A percentile compares a stretch with the other conserved stretches of the same genome.
phyloP scores from a whole-genome alignment of 306 rosid genomes.

The Arachis stenosperma region DNA sequence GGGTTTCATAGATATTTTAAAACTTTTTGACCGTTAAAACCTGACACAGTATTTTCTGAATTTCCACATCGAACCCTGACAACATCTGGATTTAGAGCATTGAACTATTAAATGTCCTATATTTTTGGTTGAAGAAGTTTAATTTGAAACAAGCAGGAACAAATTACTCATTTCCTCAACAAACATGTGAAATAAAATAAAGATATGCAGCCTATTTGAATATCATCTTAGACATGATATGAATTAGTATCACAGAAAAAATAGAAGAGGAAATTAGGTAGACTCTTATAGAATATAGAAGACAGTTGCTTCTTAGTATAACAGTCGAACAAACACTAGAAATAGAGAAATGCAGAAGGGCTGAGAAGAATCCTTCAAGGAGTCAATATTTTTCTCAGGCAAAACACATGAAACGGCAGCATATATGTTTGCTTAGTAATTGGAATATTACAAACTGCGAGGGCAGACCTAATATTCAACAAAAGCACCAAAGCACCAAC shows the following conservation, averaged over 20 bases:
- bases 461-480: conserved; percentile 1
- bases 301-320: neutral
- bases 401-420: neutral
- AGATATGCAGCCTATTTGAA: neutral
- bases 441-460: neutral
- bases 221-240: neutral
- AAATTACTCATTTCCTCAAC: neutral
- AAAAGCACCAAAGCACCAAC: conserved; percentile 22
- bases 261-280: neutral
- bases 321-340: neutral
- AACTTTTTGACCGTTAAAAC: neutral
- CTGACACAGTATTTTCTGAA: neutral
- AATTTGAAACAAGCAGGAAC: conserved; percentile 8
- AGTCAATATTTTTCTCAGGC: neutral
- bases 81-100: conserved; percentile 3
- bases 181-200: neutral
- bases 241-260: neutral
- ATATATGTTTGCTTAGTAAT: neutral
- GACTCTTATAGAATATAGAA: neutral
- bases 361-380: neutral
- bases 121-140: neutral
- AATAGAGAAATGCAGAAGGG: neutral
- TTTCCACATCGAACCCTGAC: conserved; percentile 8
- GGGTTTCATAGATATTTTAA: neutral
- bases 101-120: neutral